Percentiles rank a stretch among this genome's conserved stretches.
These are phyloP conservation scores for Lentinula guzmanii DNA, from an alignment of 768 basidiomycete genomes.

Conservation along the genomic window DNA sequence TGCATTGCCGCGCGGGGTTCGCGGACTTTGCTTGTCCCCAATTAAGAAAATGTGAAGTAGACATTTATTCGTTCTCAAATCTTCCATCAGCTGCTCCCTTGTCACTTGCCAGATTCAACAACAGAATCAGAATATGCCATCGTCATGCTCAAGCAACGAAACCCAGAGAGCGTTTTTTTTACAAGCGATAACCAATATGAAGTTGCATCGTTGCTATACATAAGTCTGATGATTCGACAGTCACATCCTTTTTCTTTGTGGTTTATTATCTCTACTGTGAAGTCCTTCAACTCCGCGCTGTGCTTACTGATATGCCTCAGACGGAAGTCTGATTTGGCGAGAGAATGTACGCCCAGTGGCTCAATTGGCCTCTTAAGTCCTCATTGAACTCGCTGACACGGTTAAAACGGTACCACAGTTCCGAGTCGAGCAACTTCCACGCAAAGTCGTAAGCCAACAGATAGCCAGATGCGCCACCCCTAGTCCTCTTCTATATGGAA, in stretches of 20 bases:
- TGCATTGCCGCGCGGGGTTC: too few species aligned
- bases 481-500: too few species aligned
- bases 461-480: too few species aligned
- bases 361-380: neutral
- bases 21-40: too few species aligned
- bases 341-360: neutral
- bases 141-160: neutral
- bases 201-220: too few species aligned
- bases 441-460: too few species aligned
- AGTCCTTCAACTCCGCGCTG: neutral
- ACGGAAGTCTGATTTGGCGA: neutral
- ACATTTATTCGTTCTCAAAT: neutral
- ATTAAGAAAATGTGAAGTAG: neutral
- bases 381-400: neutral
- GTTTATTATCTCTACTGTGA: too few species aligned
- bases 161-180: too few species aligned
- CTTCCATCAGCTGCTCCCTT: neutral
- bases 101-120: neutral
- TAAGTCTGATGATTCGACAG: neutral
- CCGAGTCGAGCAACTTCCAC: too few species aligned
- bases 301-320: neutral
- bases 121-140: neutral
- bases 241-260: neutral
- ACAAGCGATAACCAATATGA: too few species aligned
- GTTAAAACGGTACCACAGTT: neutral